Evolutionary conservation across 176 grass and related monocot species (phyloP).

Genomic region (Canna indica): DNA sequence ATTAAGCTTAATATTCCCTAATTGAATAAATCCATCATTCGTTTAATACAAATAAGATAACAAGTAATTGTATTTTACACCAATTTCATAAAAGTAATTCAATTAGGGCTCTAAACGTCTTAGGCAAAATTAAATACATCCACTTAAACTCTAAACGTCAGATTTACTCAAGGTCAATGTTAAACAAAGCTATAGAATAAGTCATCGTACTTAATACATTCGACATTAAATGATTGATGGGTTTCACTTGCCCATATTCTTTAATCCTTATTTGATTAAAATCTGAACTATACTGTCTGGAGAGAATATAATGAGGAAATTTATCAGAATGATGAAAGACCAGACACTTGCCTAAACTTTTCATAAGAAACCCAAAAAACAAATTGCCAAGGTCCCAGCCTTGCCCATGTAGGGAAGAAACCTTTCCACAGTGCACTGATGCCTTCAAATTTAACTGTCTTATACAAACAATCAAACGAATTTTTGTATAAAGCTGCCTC

Average conservation of each 20-base stretch:
- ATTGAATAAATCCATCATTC: too few relatives aligned
- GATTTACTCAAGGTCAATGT: neutral
- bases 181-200: neutral
- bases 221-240: neutral
- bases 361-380: slow-evolving; percentile 91
- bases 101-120: too few relatives aligned
- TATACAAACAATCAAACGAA: slow-evolving; percentile 76
- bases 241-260: neutral
- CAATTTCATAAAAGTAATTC: too few relatives aligned
- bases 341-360: slow-evolving; percentile 43
- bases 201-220: neutral
- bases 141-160: too few relatives aligned
- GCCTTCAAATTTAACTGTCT: slow-evolving; percentile 50
- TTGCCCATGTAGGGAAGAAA: slow-evolving; percentile 74
- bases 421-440: slow-evolving; percentile 64
- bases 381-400: slow-evolving; percentile 87
- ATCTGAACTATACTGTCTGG: neutral
- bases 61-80: too few relatives aligned
- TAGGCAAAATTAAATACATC: too few relatives aligned
- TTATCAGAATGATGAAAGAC: slow-evolving; percentile 69
- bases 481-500: slow-evolving; percentile 44
- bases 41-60: too few relatives aligned
- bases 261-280: neutral
- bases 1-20: too few relatives aligned
- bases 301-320: neutral